These are phyloP conservation scores for Haberlea rhodopensis DNA, from an alignment of 257 asterid species.

Conservation along the genomic window DNA sequence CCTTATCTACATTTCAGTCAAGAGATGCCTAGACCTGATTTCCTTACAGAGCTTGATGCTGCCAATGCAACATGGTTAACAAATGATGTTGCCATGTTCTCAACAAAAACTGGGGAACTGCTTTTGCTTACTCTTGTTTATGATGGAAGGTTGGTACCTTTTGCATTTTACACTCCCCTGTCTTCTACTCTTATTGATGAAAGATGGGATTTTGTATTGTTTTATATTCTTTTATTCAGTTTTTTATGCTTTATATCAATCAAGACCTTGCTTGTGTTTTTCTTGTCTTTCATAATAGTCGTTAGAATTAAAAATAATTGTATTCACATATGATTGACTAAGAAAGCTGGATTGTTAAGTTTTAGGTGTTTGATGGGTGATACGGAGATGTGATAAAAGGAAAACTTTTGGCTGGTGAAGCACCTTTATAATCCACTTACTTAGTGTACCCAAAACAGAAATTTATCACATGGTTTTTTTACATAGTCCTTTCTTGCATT, in stretches of 20 bases:
- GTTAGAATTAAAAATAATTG: no score
- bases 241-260: slow-evolving; percentile 3
- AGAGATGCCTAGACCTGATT: slow-evolving; percentile 77
- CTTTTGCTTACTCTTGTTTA: slow-evolving; percentile 81
- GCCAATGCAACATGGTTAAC: slow-evolving; percentile 91
- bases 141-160: slow-evolving; percentile 80
- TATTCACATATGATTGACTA: no score
- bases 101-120: slow-evolving; percentile 91
- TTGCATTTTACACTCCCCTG: slow-evolving; percentile 18
- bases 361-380: no score
- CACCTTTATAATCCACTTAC: not conserved
- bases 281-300: not conserved
- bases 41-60: slow-evolving; percentile 86
- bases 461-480: not conserved
- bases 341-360: no score
- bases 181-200: slow-evolving; percentile 18
- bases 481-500: slow-evolving; percentile 13
- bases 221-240: slow-evolving; percentile 11
- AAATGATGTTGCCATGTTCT: slow-evolving; percentile 89
- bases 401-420: not conserved
- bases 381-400: no score
- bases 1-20: slow-evolving; percentile 48
- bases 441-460: not conserved
- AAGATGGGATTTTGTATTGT: no score
- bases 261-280: slow-evolving; percentile 4